Percentiles rank a stretch among this genome's conserved stretches.
Evolutionary conservation across 129 eudicot genomes (phyloP).

Genomic region (Chrysanthemum seticuspe): DNA sequence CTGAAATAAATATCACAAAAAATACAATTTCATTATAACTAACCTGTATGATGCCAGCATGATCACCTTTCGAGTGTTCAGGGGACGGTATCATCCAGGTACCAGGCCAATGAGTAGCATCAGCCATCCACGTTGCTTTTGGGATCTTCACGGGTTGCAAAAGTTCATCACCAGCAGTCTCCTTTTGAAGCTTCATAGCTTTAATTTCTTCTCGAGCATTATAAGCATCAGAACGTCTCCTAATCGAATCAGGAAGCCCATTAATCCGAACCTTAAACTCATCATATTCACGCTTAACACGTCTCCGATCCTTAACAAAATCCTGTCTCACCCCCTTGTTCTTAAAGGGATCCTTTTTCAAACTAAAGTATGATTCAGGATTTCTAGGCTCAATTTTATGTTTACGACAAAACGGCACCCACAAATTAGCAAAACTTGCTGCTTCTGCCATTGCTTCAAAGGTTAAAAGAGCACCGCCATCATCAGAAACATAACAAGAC

Average conservation of each 20-base stretch:
- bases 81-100: conserved; percentile 55
- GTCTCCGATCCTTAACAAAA: conserved; percentile 69
- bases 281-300: conserved; percentile 63
- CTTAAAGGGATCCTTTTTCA: conserved; percentile 60
- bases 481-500: conserved; percentile 69
- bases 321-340: conserved; percentile 60
- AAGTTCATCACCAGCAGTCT: conserved; percentile 46
- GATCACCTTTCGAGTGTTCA: conserved; percentile 68
- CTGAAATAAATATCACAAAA: too few species aligned
- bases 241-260: conserved; percentile 60
- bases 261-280: conserved; percentile 74
- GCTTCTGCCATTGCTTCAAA: conserved; percentile 83
- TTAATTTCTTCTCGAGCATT: conserved; percentile 68
- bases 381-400: conserved; percentile 68
- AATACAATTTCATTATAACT: neutral
- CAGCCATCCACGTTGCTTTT: conserved; percentile 79
- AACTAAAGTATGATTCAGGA: conserved; percentile 57
- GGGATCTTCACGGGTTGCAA: conserved; percentile 51
- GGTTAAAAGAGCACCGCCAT: conserved; percentile 67
- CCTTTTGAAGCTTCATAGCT: conserved; percentile 59
- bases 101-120: conserved; percentile 79
- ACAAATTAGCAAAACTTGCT: conserved; percentile 63
- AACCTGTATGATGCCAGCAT: conserved; percentile 73
- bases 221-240: conserved; percentile 73
- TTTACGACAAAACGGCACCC: conserved; percentile 74